Evolutionary conservation across 1,139 yeast species (phyloP).

Genomic region (Protomyces arabidopsidicola): DNA sequence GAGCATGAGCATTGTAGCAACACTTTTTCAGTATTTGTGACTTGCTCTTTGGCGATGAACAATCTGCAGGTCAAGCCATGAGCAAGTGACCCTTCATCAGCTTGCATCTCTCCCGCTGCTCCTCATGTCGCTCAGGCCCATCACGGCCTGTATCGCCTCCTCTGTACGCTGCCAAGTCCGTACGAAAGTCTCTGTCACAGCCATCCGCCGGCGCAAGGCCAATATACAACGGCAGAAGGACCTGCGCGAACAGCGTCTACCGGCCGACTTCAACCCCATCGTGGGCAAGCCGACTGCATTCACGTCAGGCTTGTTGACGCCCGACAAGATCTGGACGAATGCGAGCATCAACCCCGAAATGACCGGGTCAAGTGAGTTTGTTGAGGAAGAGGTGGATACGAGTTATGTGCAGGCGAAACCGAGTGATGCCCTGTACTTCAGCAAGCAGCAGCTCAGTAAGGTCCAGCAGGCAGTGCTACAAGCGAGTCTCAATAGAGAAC

Average conservation of each 20-base stretch:
- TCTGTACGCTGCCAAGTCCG: not conserved
- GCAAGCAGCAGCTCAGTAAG: not conserved
- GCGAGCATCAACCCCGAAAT: not conserved
- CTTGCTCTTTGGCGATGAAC: no score
- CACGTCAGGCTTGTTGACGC: constrained; percentile 19
- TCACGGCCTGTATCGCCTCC: not conserved
- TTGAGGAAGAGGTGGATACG: not conserved
- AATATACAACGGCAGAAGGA: constrained; percentile 26
- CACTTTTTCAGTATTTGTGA: not conserved
- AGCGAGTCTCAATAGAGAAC: not conserved
- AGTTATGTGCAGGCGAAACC: constrained; percentile 1
- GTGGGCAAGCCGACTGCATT: constrained; percentile 23
- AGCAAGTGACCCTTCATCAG: no score
- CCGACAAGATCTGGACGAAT: constrained; percentile 9
- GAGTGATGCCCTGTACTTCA: not conserved
- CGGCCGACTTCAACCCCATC: constrained; percentile 14
- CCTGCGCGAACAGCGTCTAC: constrained; percentile 17
- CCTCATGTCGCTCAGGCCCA: not conserved
- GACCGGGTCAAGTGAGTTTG: not conserved
- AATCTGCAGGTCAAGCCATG: no score
- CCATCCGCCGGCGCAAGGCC: constrained; percentile 26
- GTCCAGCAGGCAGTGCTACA: not conserved
- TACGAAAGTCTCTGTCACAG: not conserved
- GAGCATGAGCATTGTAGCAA: not conserved
- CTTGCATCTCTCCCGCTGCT: not conserved